Conservation (phyloP, 805 yeast genomes). For the Kodamaea kakaduensis region DNA sequence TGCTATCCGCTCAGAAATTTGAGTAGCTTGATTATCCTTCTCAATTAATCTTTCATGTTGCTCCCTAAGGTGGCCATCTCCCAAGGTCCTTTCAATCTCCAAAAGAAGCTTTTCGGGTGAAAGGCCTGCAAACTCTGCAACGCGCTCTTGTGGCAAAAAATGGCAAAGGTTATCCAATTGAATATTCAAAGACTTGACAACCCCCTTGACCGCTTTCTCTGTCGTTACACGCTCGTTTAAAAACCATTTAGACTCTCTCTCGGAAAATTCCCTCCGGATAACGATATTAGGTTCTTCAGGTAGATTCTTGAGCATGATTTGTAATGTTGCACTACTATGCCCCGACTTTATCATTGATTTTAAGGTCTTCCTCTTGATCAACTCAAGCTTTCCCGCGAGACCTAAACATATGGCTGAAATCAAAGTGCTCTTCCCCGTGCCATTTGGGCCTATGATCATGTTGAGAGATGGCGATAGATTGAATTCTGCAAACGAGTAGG, state of each 20-base stretch:
- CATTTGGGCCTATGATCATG: constrained; percentile 94
- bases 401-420: constrained; percentile 92
- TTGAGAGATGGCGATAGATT: constrained; percentile 78
- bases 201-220: constrained; percentile 44
- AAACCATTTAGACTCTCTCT: constrained; percentile 49
- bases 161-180: constrained; percentile 92
- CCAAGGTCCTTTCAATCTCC: constrained; percentile 81
- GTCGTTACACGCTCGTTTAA: constrained; percentile 39
- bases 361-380: constrained; percentile 65
- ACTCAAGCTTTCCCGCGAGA: constrained; percentile 70
- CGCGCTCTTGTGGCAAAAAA: constrained; percentile 92
- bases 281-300: constrained; percentile 32
- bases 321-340: constrained; percentile 40
- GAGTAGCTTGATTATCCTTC: constrained; percentile 41
- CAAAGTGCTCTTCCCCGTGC: constrained; percentile 90
- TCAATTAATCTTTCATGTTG: constrained; percentile 55
- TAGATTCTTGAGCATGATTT: constrained; percentile 45
- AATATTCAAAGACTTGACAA: constrained; percentile 54
- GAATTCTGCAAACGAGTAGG: constrained; percentile 67
- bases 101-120: constrained; percentile 67
- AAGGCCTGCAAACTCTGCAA: constrained; percentile 83
- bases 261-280: constrained; percentile 45
- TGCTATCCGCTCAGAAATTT: constrained; percentile 22
- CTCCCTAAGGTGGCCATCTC: constrained; percentile 50
- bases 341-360: constrained; percentile 76